Evolutionary conservation across 2,329 filamentous ascomycete species (phyloP).

Genomic region (Cladosporium velox): DNA sequence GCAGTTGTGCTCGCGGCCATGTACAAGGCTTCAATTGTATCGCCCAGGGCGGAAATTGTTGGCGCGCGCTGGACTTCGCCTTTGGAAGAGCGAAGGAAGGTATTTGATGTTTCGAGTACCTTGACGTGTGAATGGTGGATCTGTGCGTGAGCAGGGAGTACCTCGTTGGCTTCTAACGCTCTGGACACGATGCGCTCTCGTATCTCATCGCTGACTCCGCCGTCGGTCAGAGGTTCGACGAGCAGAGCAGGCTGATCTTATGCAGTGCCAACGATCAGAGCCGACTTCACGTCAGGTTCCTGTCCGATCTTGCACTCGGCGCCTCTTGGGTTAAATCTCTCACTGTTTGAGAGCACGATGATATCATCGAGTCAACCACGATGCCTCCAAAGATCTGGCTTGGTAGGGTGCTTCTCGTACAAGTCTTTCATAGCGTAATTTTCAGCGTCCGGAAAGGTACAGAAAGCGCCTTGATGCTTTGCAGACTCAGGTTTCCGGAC

Average conservation of each 20-base stretch:
- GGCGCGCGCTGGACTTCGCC: constrained; percentile 22
- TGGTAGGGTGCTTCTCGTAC: constrained; percentile 33
- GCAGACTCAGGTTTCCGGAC: constrained; percentile 22
- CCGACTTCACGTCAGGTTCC: constrained; percentile 35
- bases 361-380: constrained; percentile 35
- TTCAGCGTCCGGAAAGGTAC: constrained; percentile 36
- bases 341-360: constrained; percentile 36
- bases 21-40: constrained; percentile 9
- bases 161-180: constrained; percentile 40
- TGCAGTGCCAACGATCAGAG: constrained; percentile 37
- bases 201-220: neutral
- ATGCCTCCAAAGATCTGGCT: constrained; percentile 32
- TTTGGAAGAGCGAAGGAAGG: constrained; percentile 24
- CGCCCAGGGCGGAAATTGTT: constrained; percentile 11
- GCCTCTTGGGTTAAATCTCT: constrained; percentile 34
- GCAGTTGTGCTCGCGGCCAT: neutral
- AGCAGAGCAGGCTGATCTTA: constrained; percentile 36
- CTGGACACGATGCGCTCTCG: neutral
- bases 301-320: constrained; percentile 25
- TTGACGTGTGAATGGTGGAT: constrained; percentile 47
- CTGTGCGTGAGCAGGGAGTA: constrained; percentile 45
- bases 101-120: constrained; percentile 27
- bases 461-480: constrained; percentile 33
- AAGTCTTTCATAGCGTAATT: constrained; percentile 36
- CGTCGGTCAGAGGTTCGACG: constrained; percentile 29